Evolutionary conservation across 306 rosid species (phyloP), one percentile per base, ranked within the genome.

Genomic region (Sechiopsis laciniata): DNA sequence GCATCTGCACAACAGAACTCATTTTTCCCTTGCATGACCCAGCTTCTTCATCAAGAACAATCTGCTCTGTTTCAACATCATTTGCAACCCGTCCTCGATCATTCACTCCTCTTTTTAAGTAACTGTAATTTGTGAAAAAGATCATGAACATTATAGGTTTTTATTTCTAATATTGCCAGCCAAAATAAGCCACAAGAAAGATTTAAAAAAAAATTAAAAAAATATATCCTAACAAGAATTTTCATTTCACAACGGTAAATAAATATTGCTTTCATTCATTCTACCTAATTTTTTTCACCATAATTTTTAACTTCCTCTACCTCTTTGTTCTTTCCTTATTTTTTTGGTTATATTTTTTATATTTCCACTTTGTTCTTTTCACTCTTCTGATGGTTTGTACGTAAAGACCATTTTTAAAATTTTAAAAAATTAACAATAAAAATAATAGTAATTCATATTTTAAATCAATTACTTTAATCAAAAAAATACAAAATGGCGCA

Each of bases 31-130:
- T 86, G 83, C 87, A 89, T 14, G 89, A 84, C 64, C 97, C 98
- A 87, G 90, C 87, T 81, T 90, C 97, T 71, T 90, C 98, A 59
- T 90, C 96, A 71, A 94, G 90, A 77, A 94, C 85, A 78, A 89
- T 94, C 84, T 94, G 98, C 83, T 94, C 98, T 20, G 98, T 94
- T 84, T 94, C 98, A 73, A 94, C 98, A 81, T 94, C 98, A 89
- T 94, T 94, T 76, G 98, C 98, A 84, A 94, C 98, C 68, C 90
- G 87, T 16, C 98, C 98, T 56, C 88, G 90, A 81, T 94, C 97
- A 83, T 94, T 94, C 65, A 90, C 98, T 68, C 98, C 98, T 77
- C 97, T 86, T 83, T 94, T 94, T 87, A 94, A 83, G 89, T 94
- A 94, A 72, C 96, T 91, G 79, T 77, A 77, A 59, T 76, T 74